Percentiles rank a stretch among this genome's conserved stretches.
phyloP scores from a whole-genome alignment of 1,284 basidiomycete genomes.

The Puccinia hordei region DNA sequence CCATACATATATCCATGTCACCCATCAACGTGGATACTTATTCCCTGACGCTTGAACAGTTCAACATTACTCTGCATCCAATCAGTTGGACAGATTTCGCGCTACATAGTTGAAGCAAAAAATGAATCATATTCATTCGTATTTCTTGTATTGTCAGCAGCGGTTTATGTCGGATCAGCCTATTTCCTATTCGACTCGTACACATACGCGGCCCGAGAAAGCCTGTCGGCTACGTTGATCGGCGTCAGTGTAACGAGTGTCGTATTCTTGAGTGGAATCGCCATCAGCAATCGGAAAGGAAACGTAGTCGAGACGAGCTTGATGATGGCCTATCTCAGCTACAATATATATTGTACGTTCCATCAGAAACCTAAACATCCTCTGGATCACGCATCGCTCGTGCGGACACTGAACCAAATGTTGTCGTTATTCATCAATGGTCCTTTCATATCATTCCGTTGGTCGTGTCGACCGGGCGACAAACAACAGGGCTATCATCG shows the following conservation, averaged over 20 bases:
- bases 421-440: neutral
- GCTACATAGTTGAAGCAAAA: conserved; percentile 43
- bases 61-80: conserved; percentile 48
- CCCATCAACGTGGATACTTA: neutral
- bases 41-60: conserved; percentile 1
- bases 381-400: too few species aligned
- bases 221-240: conserved; percentile 77
- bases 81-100: conserved; percentile 48
- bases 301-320: conserved; percentile 89
- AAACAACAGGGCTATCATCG: conserved; percentile 32
- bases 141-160: conserved; percentile 52
- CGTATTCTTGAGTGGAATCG: conserved; percentile 84
- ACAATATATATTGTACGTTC: conserved; percentile 68
- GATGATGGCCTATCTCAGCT: conserved; percentile 80
- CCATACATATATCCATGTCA: neutral
- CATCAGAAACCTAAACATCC: neutral
- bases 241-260: conserved; percentile 73
- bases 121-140: conserved; percentile 52
- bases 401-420: neutral
- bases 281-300: conserved; percentile 80
- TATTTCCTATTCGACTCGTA: conserved; percentile 63
- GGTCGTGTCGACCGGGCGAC: neutral
- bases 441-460: neutral
- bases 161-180: conserved; percentile 55
- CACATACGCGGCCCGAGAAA: conserved; percentile 74